Evolutionary conservation across 2,329 filamentous ascomycete genomes (phyloP), one percentile per base, ranked within the genome.

Genomic region (Anisogramma anomala): DNA sequence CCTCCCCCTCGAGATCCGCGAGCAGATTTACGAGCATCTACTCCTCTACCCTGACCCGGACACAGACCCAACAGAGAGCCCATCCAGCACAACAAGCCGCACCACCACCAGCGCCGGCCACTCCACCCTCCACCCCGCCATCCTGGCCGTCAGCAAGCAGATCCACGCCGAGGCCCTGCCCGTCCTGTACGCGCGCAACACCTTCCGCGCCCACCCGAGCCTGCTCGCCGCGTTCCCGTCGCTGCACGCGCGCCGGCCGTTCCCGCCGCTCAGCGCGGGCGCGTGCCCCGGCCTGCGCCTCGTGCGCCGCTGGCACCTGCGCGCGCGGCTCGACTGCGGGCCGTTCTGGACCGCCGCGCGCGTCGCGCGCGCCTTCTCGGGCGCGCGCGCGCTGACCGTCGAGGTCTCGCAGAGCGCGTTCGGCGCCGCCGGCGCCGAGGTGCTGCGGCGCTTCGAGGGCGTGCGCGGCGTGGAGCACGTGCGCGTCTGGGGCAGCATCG

Each of bases 1-100:
- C 39, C 58, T 70, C 18, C 65, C 66, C 25, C 49, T 62, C 35
- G 67, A 70, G 50, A 57, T 70, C 49, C 66, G 67, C 28, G 59
- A 67, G 42, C 58, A 68, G 41, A 65, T 69, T 47, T 69, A 68
- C 56, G 43, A 52, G 17, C 52, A 62, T 47, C 65, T 69, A 37
- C 63, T 69, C 42, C 28, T 56, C 27, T 26, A 18, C 27, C 44
- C 43, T 41, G 27, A 26, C 3, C 33, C 20, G 33, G 31, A 45
- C 33, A 10, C 22, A 36, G 2, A 9, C 14, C 14, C 22, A 25
- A 2, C 8, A 23, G n/a, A n/a, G n/a, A n/a, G n/a, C n/a, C n/a
- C 33, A 18, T n/a, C 33, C 10, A 14, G 20, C 22, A 18, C 23
- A 27, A 23, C 14, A 5, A 30, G n/a, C 27, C 27, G 13, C 27